phyloP scores from a whole-genome alignment of 1,139 yeast genomes.

The Petasospora rhodanensis region DNA sequence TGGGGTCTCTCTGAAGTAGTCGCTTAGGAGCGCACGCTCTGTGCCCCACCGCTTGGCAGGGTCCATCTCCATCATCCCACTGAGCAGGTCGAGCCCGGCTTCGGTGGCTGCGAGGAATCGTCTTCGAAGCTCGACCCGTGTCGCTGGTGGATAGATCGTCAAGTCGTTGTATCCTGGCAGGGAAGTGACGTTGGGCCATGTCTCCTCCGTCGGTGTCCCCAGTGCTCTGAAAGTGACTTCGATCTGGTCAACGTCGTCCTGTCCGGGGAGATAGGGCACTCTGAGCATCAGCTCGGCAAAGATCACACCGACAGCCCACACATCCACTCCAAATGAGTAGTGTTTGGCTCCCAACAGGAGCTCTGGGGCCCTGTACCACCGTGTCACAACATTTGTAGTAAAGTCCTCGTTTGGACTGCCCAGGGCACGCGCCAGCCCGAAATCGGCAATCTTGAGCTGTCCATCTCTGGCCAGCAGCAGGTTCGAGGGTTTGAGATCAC shows the following conservation, averaged over 20 bases:
- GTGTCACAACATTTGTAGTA: slow-evolving; percentile 90
- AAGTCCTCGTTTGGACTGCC: slow-evolving; percentile 71
- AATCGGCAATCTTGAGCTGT: slow-evolving; percentile 89
- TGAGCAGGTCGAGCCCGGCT: slow-evolving; percentile 71
- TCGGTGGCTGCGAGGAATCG: slow-evolving; percentile 93
- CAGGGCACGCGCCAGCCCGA: slow-evolving; percentile 85
- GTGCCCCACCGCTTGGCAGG: slow-evolving; percentile 73
- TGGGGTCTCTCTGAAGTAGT: slow-evolving; percentile 72
- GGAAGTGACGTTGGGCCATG: slow-evolving; percentile 86
- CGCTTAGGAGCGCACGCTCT: slow-evolving; percentile 58
- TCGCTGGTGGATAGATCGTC: slow-evolving; percentile 77
- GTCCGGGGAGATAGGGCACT: slow-evolving; percentile 92
- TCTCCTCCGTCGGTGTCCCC: slow-evolving; percentile 91
- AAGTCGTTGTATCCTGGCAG: slow-evolving; percentile 73
- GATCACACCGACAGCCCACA: slow-evolving; percentile 95
- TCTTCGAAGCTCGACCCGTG: slow-evolving; percentile 73
- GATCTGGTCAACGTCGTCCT: slow-evolving; percentile 82
- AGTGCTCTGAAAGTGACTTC: slow-evolving; percentile 89
- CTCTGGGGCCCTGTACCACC: slow-evolving; percentile 98
- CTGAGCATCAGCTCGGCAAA: slow-evolving; percentile 95
- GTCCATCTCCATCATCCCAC: slow-evolving; percentile 69
- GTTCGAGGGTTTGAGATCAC: slow-evolving; percentile 84
- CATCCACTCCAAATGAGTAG: slow-evolving; percentile 82
- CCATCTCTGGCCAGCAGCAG: slow-evolving; percentile 83
- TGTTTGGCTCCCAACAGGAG: slow-evolving; percentile 83